phyloP scores from a whole-genome alignment of 73 alveolate genomes.

The Vitrella brassicaformis region DNA sequence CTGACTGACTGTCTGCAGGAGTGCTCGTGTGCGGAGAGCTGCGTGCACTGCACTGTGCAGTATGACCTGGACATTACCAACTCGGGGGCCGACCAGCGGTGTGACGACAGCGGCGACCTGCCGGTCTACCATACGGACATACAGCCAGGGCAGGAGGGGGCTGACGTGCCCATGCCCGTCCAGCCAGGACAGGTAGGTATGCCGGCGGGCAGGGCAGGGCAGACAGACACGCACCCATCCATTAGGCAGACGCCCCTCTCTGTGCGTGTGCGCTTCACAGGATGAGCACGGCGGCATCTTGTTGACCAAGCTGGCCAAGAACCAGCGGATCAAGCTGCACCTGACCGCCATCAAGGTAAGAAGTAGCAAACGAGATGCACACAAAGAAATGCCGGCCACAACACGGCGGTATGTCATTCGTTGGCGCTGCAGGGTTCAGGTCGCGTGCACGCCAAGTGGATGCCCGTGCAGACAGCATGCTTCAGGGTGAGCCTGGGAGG shows the following conservation, averaged over 20 bases:
- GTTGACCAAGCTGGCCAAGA: constrained; percentile 65
- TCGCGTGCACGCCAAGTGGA: constrained; percentile 83
- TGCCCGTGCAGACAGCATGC: constrained; percentile 72
- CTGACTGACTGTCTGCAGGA: constrained; percentile 54
- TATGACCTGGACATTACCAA: constrained; percentile 55
- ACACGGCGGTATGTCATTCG: too few relatives aligned
- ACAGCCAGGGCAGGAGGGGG: too few relatives aligned
- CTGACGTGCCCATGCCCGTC: too few relatives aligned
- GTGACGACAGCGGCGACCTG: constrained; percentile 65
- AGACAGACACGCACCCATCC: constrained; percentile 41
- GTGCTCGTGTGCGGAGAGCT: constrained; percentile 61
- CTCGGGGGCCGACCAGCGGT: constrained; percentile 52
- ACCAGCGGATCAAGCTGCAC: constrained; percentile 64
- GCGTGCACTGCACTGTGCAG: constrained; percentile 69
- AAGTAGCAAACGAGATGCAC: too few relatives aligned
- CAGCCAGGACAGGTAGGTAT: too few relatives aligned
- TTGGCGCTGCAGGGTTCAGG: too few relatives aligned
- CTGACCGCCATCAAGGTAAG: constrained; percentile 67
- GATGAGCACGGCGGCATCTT: constrained; percentile 63
- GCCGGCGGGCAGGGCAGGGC: constrained; percentile 46
- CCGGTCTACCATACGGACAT: too few relatives aligned
- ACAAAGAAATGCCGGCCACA: too few relatives aligned
- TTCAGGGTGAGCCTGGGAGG: too few relatives aligned
- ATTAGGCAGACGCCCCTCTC: constrained; percentile 19
- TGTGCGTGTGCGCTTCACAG: background rate